phyloP scores from a whole-genome alignment of 352 stramenopile genomes.

The Phytophthora gonapodyides region DNA sequence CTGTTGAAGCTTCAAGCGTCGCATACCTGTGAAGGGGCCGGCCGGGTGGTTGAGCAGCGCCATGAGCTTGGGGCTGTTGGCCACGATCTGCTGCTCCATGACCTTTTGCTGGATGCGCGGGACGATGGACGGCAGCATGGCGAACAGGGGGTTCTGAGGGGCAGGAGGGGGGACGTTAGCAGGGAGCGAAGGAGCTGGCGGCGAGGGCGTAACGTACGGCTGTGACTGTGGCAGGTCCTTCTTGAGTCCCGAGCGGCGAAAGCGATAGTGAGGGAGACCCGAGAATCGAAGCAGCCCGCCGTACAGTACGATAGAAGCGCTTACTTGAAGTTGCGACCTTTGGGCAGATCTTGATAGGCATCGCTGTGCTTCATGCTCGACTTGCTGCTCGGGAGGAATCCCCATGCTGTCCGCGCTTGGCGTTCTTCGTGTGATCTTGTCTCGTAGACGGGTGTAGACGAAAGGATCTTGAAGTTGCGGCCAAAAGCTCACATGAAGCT shows the following conservation, averaged over 20 bases:
- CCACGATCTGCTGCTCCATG: constrained; percentile 61
- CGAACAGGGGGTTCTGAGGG: not conserved
- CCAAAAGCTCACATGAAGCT: no score
- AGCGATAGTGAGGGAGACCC: constrained; percentile 14
- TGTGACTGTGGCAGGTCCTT: not conserved
- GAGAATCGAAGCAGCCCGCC: not conserved
- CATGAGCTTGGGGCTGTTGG: constrained; percentile 63
- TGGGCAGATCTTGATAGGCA: not conserved
- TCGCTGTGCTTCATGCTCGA: no score
- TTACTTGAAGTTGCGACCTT: constrained; percentile 6
- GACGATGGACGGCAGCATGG: constrained; percentile 70
- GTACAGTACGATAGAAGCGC: not conserved
- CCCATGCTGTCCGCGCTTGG: no score
- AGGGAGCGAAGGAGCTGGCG: no score
- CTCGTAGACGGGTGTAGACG: no score
- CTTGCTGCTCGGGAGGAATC: no score
- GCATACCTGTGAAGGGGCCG: constrained; percentile 69
- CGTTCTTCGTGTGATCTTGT: no score
- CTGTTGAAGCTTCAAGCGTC: not conserved
- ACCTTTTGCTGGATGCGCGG: constrained; percentile 71
- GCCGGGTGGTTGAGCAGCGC: constrained; percentile 77
- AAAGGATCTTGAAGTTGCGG: no score
- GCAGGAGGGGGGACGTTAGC: no score
- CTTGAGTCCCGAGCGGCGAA: constrained; percentile 9
- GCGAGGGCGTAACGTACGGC: no score